Evolutionary conservation across 1,139 yeast species (phyloP), one percentile per base, ranked within the genome.

Genomic region (Saccharomycopsis phalli): DNA sequence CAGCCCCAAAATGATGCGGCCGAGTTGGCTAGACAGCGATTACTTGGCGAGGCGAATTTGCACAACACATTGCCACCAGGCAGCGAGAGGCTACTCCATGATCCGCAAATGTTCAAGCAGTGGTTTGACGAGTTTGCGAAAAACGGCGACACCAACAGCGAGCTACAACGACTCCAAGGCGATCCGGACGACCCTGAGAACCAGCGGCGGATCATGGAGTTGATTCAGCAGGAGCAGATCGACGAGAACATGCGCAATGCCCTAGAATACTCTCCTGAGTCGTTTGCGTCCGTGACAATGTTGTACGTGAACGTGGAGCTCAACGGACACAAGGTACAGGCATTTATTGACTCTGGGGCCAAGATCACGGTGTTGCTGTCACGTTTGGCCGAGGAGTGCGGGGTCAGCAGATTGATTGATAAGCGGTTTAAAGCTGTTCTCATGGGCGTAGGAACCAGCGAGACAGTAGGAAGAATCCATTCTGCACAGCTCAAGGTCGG

Each of bases 301-400:
- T 68, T 91, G 39, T 88, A 79, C 60, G 76, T 91, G 16, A 69
- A 79, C 43, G 69, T 87, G 40, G 76, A 74, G 47, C 81, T 91
- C 20, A 87, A 88, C 53, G 91, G 93, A 1, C 69, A 71, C 37
- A 75, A 78, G 19, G 82, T 87, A 6, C 84, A 84, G 57, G 97
- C 97, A 0, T 84, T 91, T 64, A 94, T 91, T 8, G 99, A 91
- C 57, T 77, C 96, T 0, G 98, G 99, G 2, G 98, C 99, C 1
- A 96, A 87, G 58, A 68, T 76, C 32, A 87, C 98, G 0, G 80
- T 88, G 38, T 81, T 80, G 57, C 76, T 87, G 17, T 82, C 94
- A 1, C 62, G 65, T 33, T 66, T 91, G 50, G 95, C 94, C 0
- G 81, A 80, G 49, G 64, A 66, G 44, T 75, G 91, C 41, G 83